phyloP scores from a whole-genome alignment of 805 yeast genomes.

The Kuraishia hungarica region DNA sequence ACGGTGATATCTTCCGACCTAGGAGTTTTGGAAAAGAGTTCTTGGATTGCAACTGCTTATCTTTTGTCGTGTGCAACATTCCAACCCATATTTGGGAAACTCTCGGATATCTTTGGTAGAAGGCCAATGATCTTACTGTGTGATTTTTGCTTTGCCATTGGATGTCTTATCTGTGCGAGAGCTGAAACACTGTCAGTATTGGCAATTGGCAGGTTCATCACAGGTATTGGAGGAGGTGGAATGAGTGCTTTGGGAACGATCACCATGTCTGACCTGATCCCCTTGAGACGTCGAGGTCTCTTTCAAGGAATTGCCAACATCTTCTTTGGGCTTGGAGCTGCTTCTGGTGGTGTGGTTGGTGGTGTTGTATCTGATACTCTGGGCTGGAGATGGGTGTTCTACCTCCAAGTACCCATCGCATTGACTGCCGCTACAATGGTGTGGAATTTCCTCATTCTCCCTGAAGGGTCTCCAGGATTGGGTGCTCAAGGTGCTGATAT shows the following conservation, averaged over 20 bases:
- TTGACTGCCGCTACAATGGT: conserved; percentile 30
- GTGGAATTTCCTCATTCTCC: conserved; percentile 27
- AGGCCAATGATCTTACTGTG: conserved; percentile 27
- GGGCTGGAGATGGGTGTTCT: conserved; percentile 65
- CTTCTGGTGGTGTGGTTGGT: conserved; percentile 59
- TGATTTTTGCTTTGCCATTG: conserved; percentile 23
- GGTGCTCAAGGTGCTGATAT: conserved; percentile 38
- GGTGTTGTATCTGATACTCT: conserved; percentile 42
- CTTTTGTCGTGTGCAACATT: conserved; percentile 36
- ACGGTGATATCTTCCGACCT: conserved; percentile 44
- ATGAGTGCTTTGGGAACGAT: conserved; percentile 68
- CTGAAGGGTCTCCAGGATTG: conserved; percentile 40
- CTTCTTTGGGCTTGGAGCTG: conserved; percentile 69
- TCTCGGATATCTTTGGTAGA: conserved; percentile 48
- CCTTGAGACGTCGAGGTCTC: conserved; percentile 68
- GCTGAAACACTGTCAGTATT: conserved; percentile 33
- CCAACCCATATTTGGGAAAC: conserved; percentile 47
- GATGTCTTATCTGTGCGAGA: conserved; percentile 33
- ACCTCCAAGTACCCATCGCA: conserved; percentile 44
- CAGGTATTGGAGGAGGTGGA: conserved; percentile 91
- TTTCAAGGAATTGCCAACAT: conserved; percentile 80
- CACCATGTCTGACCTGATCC: conserved; percentile 67
- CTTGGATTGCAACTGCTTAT: conserved; percentile 35
- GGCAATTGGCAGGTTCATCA: conserved; percentile 53
- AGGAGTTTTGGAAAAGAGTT: conserved; percentile 30